phyloP scores from a whole-genome alignment of 2,329 filamentous ascomycete genomes.

The Colletotrichum sp. region DNA sequence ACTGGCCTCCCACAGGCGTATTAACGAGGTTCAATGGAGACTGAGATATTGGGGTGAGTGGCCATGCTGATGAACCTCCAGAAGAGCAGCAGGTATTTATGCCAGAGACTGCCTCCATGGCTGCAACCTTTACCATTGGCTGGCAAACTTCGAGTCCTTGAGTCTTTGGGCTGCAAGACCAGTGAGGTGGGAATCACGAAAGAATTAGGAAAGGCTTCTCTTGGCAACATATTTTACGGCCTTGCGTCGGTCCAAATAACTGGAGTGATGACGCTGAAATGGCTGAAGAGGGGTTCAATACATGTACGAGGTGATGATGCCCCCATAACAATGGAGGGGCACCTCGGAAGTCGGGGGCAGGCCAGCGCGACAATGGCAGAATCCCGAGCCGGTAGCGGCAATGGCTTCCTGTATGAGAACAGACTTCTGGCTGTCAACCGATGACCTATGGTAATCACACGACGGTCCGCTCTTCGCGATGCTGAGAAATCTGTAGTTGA shows the following conservation, averaged over 20 bases:
- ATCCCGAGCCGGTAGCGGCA: not conserved
- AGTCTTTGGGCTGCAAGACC: not conserved
- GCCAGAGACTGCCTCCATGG: not conserved
- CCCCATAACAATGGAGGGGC: not conserved
- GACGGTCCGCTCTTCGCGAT: not conserved
- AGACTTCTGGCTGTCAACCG: no score
- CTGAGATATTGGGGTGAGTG: not conserved
- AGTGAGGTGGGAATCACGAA: not conserved
- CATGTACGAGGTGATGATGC: not conserved
- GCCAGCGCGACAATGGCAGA: no score
- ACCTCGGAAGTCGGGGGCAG: not conserved
- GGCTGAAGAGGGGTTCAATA: not conserved
- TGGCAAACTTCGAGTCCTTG: not conserved
- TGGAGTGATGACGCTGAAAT: not conserved
- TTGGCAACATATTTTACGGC: constrained; percentile 4
- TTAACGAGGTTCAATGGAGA: not conserved
- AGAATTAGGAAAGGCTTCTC: not conserved
- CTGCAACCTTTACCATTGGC: not conserved
- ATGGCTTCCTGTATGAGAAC: not conserved
- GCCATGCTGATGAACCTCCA: not conserved
- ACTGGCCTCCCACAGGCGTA: not conserved
- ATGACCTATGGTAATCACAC: not conserved
- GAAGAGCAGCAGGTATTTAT: not conserved
- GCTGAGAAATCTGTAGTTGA: not conserved
- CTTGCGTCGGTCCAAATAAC: constrained; percentile 11